Conservation (phyloP, 129 eudicot genomes). For the Logfia minima region DNA sequence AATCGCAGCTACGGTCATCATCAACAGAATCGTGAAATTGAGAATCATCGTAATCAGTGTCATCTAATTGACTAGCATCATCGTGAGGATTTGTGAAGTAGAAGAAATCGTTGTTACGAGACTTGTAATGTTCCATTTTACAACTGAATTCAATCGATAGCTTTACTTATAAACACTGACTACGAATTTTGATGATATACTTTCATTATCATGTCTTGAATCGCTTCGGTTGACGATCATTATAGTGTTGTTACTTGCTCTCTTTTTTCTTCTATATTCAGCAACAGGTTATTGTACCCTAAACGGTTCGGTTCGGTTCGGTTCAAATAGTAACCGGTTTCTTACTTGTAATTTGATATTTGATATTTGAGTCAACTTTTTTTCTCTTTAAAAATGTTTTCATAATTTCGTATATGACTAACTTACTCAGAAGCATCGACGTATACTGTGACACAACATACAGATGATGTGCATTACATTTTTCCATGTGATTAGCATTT, state of each 20-base stretch:
- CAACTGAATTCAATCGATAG: background rate
- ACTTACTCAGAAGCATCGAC: background rate
- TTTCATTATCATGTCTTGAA: background rate
- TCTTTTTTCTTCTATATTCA: background rate
- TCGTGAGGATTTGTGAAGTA: constrained; percentile 43
- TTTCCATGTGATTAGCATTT: background rate
- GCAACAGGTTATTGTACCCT: background rate
- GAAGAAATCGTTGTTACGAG: constrained; percentile 35
- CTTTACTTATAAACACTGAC: background rate
- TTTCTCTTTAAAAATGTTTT: no score
- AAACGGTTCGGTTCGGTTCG: no score
- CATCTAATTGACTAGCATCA: constrained; percentile 24
- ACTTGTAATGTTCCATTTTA: constrained; percentile 40
- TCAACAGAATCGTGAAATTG: constrained; percentile 1
- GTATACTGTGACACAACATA: background rate
- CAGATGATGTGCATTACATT: background rate
- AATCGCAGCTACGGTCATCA: constrained; percentile 41
- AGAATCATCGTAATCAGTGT: constrained; percentile 20
- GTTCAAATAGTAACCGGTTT: background rate
- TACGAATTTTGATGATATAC: background rate
- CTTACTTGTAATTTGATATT: no score
- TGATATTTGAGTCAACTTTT: no score
- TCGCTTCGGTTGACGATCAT: background rate
- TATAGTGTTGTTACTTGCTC: background rate
- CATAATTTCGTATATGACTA: no score